Base-by-base conservation (phyloP, 768 basidiomycete species). In the Rhodotorula graminis region DNA sequence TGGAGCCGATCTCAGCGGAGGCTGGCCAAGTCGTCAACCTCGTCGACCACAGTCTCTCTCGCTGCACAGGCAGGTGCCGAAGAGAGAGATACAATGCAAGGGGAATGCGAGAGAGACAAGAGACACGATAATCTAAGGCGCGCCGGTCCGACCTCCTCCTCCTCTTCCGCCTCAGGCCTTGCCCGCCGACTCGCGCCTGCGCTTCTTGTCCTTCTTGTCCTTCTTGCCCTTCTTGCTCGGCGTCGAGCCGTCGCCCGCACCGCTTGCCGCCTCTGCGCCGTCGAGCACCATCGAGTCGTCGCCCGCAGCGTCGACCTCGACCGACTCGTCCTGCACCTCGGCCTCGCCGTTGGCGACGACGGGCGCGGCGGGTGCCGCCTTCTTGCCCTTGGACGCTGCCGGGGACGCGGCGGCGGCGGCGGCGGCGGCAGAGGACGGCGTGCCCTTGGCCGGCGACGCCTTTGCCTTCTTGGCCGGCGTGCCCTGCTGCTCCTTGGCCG, bases 361-460 rank as follows among this genome's bases (percentile, higher is more conserved):
- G 16, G 65, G 49, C n/a, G 47, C 21, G 27, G 33, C 61, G 16
- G 14, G 6, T 10, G 61, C 31, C 2, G 49, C 79, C 75, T 71
- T 79, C 75, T 79, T 80, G 63, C 56, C 68, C 57, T 76, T 70
- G 19, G n/a, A 29, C 1, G 57, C 23, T 37, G 37, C 37, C 37
- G 37, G 37, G 37, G 37, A 37, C 37, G 37, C 37, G 37, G 44
- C 44, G 18, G 9, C 42, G 15, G 9, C 42, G 15, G 42, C 42
- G 15, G 42, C 42, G 15, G 44, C 44, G 44, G 44, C 14, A 21
- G 37, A 23, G 16, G 33, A 19, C 18, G 56, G 56, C 33, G 31
- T 57, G 31, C 56, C 56, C 44, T 60, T 52, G 6, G 63, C 63
- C 1, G 61, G 27, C 15, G 64, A 31, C 25, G 55, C 40, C 42